These are phyloP conservation scores for Neopestalotiopsis clavispora DNA, from an alignment of 2,329 filamentous ascomycete species.

Conservation along the genomic window DNA sequence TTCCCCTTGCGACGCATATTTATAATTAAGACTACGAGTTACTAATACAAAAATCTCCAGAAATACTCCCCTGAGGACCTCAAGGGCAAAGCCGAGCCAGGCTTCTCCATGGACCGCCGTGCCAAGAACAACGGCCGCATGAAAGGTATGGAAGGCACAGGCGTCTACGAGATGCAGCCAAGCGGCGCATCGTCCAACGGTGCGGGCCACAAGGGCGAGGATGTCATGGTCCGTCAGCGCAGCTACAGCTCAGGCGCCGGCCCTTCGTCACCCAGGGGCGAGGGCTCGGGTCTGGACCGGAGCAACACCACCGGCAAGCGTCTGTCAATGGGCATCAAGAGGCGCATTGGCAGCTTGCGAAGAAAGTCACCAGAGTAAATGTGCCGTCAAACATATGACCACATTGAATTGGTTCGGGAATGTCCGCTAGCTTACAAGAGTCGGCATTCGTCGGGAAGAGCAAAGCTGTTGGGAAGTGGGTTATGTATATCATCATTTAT, in stretches of 20 bases:
- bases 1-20: background rate
- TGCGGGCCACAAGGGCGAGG: conserved; percentile 27
- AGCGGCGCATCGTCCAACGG: conserved; percentile 21
- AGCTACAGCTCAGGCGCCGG: conserved; percentile 43
- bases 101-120: conserved; percentile 71
- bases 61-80: conserved; percentile 77
- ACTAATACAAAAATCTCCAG: conserved; percentile 36
- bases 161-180: conserved; percentile 57
- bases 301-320: conserved; percentile 15
- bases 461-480: background rate
- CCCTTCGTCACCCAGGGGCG: background rate
- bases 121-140: conserved; percentile 53
- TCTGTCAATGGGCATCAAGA: conserved; percentile 1
- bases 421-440: too few species aligned
- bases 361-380: conserved; percentile 3
- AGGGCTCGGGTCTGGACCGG: background rate
- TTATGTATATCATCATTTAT: background rate
- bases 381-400: background rate
- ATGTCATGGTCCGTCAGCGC: conserved; percentile 41
- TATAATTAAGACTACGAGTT: background rate
- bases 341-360: conserved; percentile 13
- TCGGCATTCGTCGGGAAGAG: too few species aligned
- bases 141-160: conserved; percentile 31
- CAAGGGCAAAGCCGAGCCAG: conserved; percentile 83
- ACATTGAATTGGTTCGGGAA: too few species aligned